phyloP scores from a whole-genome alignment of 179 eudicot species.

The Silene vulgaris region DNA sequence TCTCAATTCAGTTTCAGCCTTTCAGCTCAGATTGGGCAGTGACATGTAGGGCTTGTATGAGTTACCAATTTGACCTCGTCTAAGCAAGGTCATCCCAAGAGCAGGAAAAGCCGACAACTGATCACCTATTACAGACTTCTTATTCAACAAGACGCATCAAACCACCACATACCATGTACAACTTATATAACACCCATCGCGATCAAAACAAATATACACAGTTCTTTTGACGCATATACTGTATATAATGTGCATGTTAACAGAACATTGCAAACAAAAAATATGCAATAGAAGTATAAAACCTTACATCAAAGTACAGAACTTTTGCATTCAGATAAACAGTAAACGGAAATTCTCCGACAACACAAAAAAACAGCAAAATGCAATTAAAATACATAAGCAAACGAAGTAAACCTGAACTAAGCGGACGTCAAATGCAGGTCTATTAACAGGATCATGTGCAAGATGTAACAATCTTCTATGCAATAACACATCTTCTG shows the following conservation, averaged over 20 bases:
- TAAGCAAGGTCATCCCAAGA: too few species aligned
- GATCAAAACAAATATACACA: not conserved
- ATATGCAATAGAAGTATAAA: not conserved
- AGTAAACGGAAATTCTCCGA: not conserved
- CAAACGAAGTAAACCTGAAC: conserved; percentile 55
- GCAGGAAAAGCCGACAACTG: too few species aligned
- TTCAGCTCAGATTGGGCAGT: too few species aligned
- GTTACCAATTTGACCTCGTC: too few species aligned
- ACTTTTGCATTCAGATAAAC: too few species aligned
- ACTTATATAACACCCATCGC: not conserved
- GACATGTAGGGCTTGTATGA: too few species aligned
- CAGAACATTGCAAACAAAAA: not conserved
- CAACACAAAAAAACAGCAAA: not conserved
- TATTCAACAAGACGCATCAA: not conserved
- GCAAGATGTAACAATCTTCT: conserved; percentile 68
- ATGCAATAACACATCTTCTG: conserved; percentile 89
- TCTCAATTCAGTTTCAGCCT: too few species aligned
- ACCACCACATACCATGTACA: not conserved
- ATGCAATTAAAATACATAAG: not conserved
- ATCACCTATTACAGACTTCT: not conserved
- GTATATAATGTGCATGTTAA: not conserved
- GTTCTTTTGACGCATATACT: too few species aligned
- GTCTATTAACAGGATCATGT: conserved; percentile 82
- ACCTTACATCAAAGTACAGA: not conserved
- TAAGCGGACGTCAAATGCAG: conserved; percentile 84